These are phyloP conservation scores for Yarrowia hollandica DNA, from an alignment of 805 yeast species.

Conservation along the genomic window DNA sequence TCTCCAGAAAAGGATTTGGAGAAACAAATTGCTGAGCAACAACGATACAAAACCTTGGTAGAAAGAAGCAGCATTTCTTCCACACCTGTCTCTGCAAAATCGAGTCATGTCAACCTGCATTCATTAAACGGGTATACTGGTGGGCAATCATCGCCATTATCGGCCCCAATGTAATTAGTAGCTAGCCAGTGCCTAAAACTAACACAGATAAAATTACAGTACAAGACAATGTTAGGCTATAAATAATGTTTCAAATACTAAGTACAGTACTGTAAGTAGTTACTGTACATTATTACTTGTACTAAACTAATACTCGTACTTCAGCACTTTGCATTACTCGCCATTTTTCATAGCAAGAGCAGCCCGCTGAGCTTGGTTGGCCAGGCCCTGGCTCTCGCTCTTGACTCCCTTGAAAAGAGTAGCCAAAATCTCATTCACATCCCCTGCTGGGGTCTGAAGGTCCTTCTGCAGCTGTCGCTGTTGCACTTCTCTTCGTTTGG, in stretches of 20 bases:
- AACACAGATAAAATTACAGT: background rate
- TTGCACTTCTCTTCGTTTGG: conserved; percentile 36
- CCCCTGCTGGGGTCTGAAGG: background rate
- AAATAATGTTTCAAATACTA: conserved; percentile 4
- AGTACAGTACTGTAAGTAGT: background rate
- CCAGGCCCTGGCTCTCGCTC: conserved; percentile 12
- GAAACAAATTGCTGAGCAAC: conserved; percentile 12
- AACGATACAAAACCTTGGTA: conserved; percentile 5
- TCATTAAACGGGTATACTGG: background rate
- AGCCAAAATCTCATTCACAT: conserved; percentile 3
- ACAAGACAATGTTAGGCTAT: background rate
- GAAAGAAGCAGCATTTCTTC: conserved; percentile 15
- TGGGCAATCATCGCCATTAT: background rate
- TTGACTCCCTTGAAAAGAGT: conserved; percentile 22
- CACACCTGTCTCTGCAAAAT: background rate
- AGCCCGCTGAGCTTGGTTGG: conserved; percentile 26
- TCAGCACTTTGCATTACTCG: too few relatives aligned
- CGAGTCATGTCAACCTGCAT: conserved; percentile 8
- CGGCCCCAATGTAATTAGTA: background rate
- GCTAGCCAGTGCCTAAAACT: too few relatives aligned
- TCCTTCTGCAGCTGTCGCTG: conserved; percentile 6
- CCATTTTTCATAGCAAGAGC: conserved; percentile 21
- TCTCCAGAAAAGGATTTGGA: conserved; percentile 13
- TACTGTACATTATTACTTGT: too few relatives aligned
- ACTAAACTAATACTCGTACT: too few relatives aligned